Conservation (phyloP, 768 basidiomycete genomes). For the Chlorophyllum brunneum region DNA sequence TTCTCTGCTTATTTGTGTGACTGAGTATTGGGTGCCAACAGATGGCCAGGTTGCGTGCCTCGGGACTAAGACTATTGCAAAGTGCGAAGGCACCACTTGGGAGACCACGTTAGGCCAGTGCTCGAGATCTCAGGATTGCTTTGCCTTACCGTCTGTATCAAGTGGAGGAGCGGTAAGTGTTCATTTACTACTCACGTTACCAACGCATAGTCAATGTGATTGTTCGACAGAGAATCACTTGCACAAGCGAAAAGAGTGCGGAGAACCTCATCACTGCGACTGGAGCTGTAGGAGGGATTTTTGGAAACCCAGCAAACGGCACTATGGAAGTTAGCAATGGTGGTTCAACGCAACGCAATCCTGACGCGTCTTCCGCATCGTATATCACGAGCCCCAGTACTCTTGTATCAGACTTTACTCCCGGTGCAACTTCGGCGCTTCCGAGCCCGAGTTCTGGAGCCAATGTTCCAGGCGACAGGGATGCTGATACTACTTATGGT, state of each 20-base stretch:
- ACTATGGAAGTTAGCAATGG: background rate
- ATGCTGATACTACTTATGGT: background rate
- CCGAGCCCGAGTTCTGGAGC: background rate
- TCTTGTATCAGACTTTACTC: background rate
- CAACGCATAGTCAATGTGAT: background rate
- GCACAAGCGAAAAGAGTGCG: slow-evolving; percentile 48
- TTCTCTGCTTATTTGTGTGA: background rate
- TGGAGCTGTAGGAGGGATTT: slow-evolving; percentile 41
- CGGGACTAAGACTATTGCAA: slow-evolving; percentile 29
- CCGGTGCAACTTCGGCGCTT: background rate
- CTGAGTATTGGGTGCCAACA: slow-evolving; percentile 13
- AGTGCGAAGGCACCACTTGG: slow-evolving; percentile 41
- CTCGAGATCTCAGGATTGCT: slow-evolving; percentile 36
- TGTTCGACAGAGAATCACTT: slow-evolving; percentile 37
- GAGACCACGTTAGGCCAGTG: slow-evolving; percentile 31
- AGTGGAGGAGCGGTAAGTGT: slow-evolving; percentile 42
- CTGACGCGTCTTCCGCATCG: background rate
- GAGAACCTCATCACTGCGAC: slow-evolving; percentile 40
- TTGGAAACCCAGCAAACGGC: slow-evolving; percentile 17
- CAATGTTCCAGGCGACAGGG: background rate
- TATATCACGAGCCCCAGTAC: background rate
- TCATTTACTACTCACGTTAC: background rate
- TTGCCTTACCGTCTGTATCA: slow-evolving; percentile 45
- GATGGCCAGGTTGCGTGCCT: slow-evolving; percentile 46
- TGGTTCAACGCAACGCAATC: background rate